phyloP scores from a whole-genome alignment of 129 eudicot genomes.

The Smallanthus sonchifolius region DNA sequence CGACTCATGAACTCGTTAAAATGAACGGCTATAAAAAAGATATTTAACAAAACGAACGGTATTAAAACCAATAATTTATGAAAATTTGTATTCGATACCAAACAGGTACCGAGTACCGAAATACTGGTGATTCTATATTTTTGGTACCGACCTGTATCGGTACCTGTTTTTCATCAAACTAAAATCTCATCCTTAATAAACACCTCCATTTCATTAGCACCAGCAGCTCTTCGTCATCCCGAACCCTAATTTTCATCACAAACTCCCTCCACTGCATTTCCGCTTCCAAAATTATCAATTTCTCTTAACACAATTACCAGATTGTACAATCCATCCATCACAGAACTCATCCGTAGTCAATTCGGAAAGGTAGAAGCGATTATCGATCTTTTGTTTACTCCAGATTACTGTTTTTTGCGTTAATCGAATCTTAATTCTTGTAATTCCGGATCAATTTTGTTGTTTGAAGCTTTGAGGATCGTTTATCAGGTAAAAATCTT shows the following conservation, averaged over 20 bases:
- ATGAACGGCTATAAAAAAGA: too few species aligned
- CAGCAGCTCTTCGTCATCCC: constrained; percentile 22
- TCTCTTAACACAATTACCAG: not conserved
- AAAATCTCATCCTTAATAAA: too few species aligned
- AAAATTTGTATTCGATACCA: too few species aligned
- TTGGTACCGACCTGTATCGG: too few species aligned
- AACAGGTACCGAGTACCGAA: too few species aligned
- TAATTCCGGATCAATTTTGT: constrained; percentile 9
- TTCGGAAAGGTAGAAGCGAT: not conserved
- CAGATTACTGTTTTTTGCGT: not conserved
- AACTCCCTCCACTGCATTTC: not conserved
- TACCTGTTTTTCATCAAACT: too few species aligned
- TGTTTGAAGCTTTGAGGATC: constrained; percentile 11
- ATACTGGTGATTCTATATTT: too few species aligned
- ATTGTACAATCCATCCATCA: constrained; percentile 7
- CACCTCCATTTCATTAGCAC: constrained; percentile 11
- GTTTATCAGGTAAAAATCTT: constrained; percentile 8
- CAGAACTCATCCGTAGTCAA: constrained; percentile 7
- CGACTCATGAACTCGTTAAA: too few species aligned
- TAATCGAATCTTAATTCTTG: constrained; percentile 2
- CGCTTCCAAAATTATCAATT: not conserved
- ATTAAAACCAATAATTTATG: too few species aligned
- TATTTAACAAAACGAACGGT: too few species aligned
- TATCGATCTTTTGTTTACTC: constrained; percentile 9
- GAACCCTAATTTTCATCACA: constrained; percentile 28